Percentiles rank a stretch among this genome's conserved stretches.
Evolutionary conservation across 768 basidiomycete genomes (phyloP).

Genomic region (Lentinus tigrinus): DNA sequence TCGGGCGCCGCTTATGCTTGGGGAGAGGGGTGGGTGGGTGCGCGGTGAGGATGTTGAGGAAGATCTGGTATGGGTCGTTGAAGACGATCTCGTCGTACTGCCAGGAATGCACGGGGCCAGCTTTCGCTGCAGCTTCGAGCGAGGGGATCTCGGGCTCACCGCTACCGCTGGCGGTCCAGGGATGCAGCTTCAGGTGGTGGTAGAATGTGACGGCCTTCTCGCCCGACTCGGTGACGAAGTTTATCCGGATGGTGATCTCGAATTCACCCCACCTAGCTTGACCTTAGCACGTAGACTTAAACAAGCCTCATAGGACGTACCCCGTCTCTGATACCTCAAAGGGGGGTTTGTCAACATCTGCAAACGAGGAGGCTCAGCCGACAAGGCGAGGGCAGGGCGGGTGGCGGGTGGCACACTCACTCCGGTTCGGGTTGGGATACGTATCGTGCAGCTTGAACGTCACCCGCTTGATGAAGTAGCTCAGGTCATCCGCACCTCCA

Average conservation of each 20-base stretch:
- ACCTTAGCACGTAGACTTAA: background rate
- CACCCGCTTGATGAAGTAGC: conserved; percentile 92
- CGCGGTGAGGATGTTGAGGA: conserved; percentile 77
- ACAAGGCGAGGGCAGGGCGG: background rate
- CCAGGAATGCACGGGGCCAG: conserved; percentile 91
- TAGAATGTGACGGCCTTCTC: conserved; percentile 88
- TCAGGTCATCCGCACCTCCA: conserved; percentile 87
- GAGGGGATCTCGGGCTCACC: conserved; percentile 68
- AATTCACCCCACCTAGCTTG: conserved; percentile 95
- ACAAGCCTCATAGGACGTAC: conserved; percentile 41
- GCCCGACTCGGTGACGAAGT: conserved; percentile 83
- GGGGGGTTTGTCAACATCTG: conserved; percentile 90
- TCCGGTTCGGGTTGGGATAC: conserved; percentile 85
- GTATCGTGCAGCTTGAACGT: conserved; percentile 98
- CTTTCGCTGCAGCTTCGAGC: conserved; percentile 61
- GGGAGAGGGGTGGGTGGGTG: conserved; percentile 85
- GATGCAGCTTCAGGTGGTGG: conserved; percentile 95
- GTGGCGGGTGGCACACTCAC: conserved; percentile 45
- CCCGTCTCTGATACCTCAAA: conserved; percentile 97
- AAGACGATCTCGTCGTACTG: conserved; percentile 99
- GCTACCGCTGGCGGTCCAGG: conserved; percentile 70
- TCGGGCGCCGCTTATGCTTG: conserved; percentile 53
- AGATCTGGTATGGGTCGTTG: conserved; percentile 85
- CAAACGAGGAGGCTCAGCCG: conserved; percentile 5
- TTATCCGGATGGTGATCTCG: conserved; percentile 89